Evolutionary conservation across 2,329 filamentous ascomycete species (phyloP).

Genomic region (Colletotrichum sidae): DNA sequence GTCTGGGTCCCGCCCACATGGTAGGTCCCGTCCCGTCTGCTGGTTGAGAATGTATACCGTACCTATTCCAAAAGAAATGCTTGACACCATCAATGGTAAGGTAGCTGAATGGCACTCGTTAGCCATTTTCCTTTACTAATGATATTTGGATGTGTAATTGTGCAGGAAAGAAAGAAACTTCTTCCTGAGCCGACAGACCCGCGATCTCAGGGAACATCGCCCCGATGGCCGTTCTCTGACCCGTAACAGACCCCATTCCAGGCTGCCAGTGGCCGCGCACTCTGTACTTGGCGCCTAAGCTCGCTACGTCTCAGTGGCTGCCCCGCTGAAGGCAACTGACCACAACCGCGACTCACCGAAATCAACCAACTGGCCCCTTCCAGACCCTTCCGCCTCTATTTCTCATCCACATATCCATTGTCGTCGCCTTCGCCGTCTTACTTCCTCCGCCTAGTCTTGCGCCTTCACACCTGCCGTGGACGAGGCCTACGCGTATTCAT

Average conservation of each 20-base stretch:
- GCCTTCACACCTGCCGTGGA: slow-evolving; percentile 1
- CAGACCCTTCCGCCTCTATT: slow-evolving; percentile 34
- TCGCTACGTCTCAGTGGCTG: slow-evolving; percentile 13
- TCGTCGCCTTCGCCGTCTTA: not conserved
- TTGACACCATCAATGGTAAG: slow-evolving; percentile 2
- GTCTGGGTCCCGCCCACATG: not conserved
- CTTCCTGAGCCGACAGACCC: too few relatives aligned
- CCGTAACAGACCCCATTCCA: slow-evolving; percentile 3
- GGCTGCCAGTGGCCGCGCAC: slow-evolving; percentile 27
- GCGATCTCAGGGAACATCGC: not conserved
- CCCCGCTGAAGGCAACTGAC: slow-evolving; percentile 24
- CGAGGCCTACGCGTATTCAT: slow-evolving; percentile 17
- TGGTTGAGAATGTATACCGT: too few relatives aligned
- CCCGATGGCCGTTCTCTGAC: slow-evolving; percentile 10
- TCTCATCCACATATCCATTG: slow-evolving; percentile 27
- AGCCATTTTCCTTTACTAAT: too few relatives aligned
- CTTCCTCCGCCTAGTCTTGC: slow-evolving; percentile 13
- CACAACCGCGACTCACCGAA: slow-evolving; percentile 19
- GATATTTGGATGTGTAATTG: too few relatives aligned
- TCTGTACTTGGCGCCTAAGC: slow-evolving; percentile 31
- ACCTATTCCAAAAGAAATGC: too few relatives aligned
- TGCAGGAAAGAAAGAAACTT: too few relatives aligned
- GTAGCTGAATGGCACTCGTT: too few relatives aligned
- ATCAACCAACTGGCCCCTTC: slow-evolving; percentile 33
- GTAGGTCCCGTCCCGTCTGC: too few relatives aligned